Evolutionary conservation across 1,139 yeast genomes (phyloP).

Genomic region (Pichia sp.): DNA sequence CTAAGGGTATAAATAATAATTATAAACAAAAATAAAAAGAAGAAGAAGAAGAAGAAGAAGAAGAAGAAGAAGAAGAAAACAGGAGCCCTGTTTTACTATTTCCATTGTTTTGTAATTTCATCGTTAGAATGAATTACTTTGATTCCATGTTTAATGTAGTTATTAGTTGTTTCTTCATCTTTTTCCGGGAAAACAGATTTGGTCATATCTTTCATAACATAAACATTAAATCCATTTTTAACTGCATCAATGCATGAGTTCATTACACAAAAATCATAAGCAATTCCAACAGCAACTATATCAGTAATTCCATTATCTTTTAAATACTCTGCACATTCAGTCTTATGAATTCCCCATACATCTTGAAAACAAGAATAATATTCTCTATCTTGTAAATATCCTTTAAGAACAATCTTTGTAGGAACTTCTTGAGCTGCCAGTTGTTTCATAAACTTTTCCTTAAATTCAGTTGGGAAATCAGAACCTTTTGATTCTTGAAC

Average conservation of each 20-base stretch:
- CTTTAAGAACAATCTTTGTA: slow-evolving; percentile 54
- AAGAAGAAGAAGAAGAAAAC: too few relatives aligned
- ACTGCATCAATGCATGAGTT: slow-evolving; percentile 69
- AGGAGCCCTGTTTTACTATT: too few relatives aligned
- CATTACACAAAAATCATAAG: slow-evolving; percentile 79
- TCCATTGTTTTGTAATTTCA: not conserved
- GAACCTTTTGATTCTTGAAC: slow-evolving; percentile 67
- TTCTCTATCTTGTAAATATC: slow-evolving; percentile 65
- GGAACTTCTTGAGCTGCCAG: slow-evolving; percentile 30
- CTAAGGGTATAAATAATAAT: too few relatives aligned
- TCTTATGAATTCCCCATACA: slow-evolving; percentile 64
- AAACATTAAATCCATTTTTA: slow-evolving; percentile 54
- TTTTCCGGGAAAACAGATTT: slow-evolving; percentile 40
- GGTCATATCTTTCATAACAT: slow-evolving; percentile 51
- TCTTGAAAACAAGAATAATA: slow-evolving; percentile 88
- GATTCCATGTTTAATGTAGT: slow-evolving; percentile 21
- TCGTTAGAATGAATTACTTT: slow-evolving; percentile 10
- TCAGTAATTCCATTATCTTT: slow-evolving; percentile 42
- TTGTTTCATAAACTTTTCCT: slow-evolving; percentile 25
- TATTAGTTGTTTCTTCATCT: slow-evolving; percentile 17
- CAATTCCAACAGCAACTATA: slow-evolving; percentile 75
- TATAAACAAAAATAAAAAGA: too few relatives aligned
- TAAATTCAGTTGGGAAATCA: slow-evolving; percentile 47
- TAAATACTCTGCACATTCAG: slow-evolving; percentile 54
- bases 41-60: too few relatives aligned